phyloP scores from a whole-genome alignment of 2,329 filamentous ascomycete species.

The Fusarium sp. region DNA sequence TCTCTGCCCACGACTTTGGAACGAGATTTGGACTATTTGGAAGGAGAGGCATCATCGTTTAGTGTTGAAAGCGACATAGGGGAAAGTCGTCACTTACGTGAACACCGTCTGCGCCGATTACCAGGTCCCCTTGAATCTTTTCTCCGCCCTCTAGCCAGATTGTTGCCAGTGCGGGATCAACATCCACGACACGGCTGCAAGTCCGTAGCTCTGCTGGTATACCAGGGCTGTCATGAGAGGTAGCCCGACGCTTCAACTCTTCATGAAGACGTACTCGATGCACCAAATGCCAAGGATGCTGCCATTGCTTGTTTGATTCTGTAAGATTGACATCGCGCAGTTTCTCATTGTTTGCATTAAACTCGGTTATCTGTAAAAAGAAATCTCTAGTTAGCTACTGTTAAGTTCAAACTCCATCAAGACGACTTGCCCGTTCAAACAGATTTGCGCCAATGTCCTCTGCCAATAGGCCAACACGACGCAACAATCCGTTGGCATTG shows the following conservation, averaged over 20 bases:
- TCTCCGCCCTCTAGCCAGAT: constrained; percentile 60
- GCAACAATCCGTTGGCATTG: constrained; percentile 70
- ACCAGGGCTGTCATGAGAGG: constrained; percentile 50
- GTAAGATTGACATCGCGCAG: constrained; percentile 51
- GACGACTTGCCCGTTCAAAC: constrained; percentile 31
- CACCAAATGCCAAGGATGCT: constrained; percentile 61
- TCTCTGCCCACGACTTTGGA: constrained; percentile 40
- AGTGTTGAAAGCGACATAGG: background rate
- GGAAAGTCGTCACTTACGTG: constrained; percentile 47
- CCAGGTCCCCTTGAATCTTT: constrained; percentile 58
- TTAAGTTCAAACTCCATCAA: background rate
- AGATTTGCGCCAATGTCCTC: constrained; percentile 55
- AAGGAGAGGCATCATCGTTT: background rate
- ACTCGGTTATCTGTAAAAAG: constrained; percentile 49
- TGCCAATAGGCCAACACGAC: constrained; percentile 52
- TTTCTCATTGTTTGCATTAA: constrained; percentile 51
- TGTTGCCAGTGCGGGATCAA: constrained; percentile 55
- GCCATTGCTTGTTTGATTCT: constrained; percentile 56
- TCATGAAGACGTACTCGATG: constrained; percentile 66
- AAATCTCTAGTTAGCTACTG: background rate
- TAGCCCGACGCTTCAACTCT: constrained; percentile 59
- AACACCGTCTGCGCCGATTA: constrained; percentile 68
- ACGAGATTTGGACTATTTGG: constrained; percentile 41
- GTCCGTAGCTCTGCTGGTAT: constrained; percentile 54
- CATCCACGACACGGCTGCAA: constrained; percentile 56